Evolutionary conservation across 2,329 filamentous ascomycete genomes (phyloP), one percentile per base, ranked within the genome.

Genomic region (Aurifilum marmelostoma): DNA sequence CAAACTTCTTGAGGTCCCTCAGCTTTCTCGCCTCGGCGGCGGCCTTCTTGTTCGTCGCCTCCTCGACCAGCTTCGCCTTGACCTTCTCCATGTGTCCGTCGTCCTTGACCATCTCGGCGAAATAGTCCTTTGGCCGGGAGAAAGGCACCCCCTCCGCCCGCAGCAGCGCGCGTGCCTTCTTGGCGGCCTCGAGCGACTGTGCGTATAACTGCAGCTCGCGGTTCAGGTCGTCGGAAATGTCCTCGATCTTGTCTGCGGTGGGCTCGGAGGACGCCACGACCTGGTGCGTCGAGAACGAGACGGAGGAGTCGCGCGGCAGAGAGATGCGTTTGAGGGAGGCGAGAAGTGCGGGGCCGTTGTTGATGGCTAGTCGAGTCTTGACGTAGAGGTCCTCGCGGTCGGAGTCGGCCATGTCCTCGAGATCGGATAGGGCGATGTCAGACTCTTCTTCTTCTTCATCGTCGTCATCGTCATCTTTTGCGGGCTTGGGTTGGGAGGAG

Each of bases 21-120:
- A 95, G 91, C 82, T 94, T 94, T 78, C 94, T 89, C 8, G 96
- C 96, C 80, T 99, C 96, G 32, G 92, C 90, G 37, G 93, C 88
- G 0, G 96, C 95, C 84, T 97, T 97, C 86, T 97, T 97, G 71
- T 89, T 86, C 14, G 95, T 92, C 0, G 95, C 96, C 77, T 97
- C 93, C 76, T 98, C 94, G 72, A 97, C 87, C 76, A 98, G 84
- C 86, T 97, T 97, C 76, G 91, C 89, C 85, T 97, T 97, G 79
- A 99, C 92, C 85, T 92, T 94, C 78, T 92, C 92, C 96, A 99
- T 99, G 80, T 97, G 96, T 76, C 97, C 95, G 78, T 99, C 96
- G 76, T 91, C 93, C 88, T 98, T 98, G 76, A 97, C 91, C 94
- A 98, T 99, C 85, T 99, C 96, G 59, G 96, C 96, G 76, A 99